Base-by-base conservation (phyloP, 495 filamentous ascomycete species). In the Melanomma pulvis-pyrius region DNA sequence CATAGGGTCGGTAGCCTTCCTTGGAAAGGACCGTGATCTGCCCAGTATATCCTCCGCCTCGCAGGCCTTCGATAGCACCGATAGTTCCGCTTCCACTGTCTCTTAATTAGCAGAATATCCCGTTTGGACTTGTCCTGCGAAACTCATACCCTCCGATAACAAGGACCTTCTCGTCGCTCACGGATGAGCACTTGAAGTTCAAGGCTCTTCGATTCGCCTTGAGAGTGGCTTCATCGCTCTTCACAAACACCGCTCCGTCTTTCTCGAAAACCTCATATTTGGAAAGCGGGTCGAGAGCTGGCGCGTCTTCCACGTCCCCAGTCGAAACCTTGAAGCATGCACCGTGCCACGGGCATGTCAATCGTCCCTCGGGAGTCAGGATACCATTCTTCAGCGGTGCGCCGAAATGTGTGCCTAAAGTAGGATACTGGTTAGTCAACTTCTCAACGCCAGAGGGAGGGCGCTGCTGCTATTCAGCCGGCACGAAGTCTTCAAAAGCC, bases 301-400 rank as follows among this genome's bases (percentile, higher is more conserved):
- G 94, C 0, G 93, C 92, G 74, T 98, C 89, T 76, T 98, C 94
- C 50, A 98, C 89, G 65, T 97, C 93, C 29, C 94, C 94, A n/a
- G 89, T 93, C 46, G 82, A 78, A 59, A 90, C 85, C 65, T 91
- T 91, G 78, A 97, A 98, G 81, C 94, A 98, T 41, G 94, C 94
- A 80, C 92, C 92, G 76, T 97, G 92, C 94, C 96, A 98, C 0
- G 93, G 90, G 75, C 94, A 98, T 17, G 90, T 96, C 32, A 98
- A 77, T 50, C 92, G 79, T 1, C 94, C 94, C 69, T 92, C 88
- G 3, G 85, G 86, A 2, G 90, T 88, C 50, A 98, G 77, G 13
- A 98, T 86, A 36, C 94, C 94, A 51, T 88, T 85, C 67, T 88
- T 87, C 69, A 98, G 79, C 7, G 94, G 96, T 4, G 93, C 94